Conservation (phyloP, 2,329 filamentous ascomycete genomes). For the Chaetomiaceae sp. region DNA sequence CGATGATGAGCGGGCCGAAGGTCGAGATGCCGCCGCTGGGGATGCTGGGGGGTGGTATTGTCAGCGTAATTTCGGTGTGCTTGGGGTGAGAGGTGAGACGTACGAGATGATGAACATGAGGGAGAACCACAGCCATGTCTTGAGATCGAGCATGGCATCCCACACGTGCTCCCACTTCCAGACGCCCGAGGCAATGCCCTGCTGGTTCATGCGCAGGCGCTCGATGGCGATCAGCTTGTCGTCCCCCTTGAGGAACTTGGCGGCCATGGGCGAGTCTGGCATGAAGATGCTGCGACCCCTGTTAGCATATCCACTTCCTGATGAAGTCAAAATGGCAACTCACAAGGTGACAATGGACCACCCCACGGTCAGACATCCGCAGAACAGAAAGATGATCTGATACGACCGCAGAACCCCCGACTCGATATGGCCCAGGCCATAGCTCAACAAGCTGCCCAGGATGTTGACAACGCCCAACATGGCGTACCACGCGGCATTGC, state of each 20-base stretch:
- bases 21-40: slow-evolving; percentile 4
- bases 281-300: not conserved
- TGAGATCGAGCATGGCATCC: slow-evolving; percentile 2
- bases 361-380: not conserved
- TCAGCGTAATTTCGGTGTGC: not conserved
- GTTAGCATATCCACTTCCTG: too few species aligned
- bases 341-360: slow-evolving; percentile 3
- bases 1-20: slow-evolving; percentile 1
- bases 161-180: slow-evolving; percentile 4
- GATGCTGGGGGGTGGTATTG: not conserved
- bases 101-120: slow-evolving; percentile 5
- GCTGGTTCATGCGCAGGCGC: slow-evolving; percentile 4
- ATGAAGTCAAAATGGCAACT: not conserved
- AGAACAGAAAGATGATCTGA: slow-evolving; percentile 2
- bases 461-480: slow-evolving; percentile 7
- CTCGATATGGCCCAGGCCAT: not conserved
- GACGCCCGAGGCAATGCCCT: not conserved
- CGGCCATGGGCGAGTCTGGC: slow-evolving; percentile 4
- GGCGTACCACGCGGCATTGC: slow-evolving; percentile 1
- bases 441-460: not conserved
- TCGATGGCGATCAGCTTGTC: slow-evolving; percentile 7
- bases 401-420: not conserved
- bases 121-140: slow-evolving; percentile 2
- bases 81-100: not conserved
- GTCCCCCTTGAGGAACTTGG: slow-evolving; percentile 1